Evolutionary conservation across 1,139 yeast genomes (phyloP).

Genomic region (Magnusiomyces tetraspermus): DNA sequence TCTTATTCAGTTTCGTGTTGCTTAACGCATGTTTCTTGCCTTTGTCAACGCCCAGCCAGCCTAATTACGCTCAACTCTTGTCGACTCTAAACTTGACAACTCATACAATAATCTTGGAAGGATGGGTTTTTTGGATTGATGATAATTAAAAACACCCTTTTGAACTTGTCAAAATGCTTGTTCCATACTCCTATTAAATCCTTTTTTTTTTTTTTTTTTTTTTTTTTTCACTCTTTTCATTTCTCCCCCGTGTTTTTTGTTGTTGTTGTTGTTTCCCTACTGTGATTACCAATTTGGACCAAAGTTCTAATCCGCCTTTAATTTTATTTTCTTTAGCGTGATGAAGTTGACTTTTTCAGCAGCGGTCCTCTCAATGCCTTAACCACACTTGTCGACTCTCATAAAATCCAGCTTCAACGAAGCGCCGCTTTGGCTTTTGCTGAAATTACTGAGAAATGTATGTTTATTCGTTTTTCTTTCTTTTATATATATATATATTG

Average conservation of each 20-base stretch:
- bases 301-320: too few relatives aligned
- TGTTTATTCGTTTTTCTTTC: neutral
- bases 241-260: neutral
- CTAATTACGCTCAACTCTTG: too few relatives aligned
- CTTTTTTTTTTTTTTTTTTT: neutral
- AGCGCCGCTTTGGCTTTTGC: slow-evolving; percentile 98
- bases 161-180: too few relatives aligned
- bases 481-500: neutral
- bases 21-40: too few relatives aligned
- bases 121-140: too few relatives aligned
- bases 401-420: slow-evolving; percentile 87
- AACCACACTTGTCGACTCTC: slow-evolving; percentile 87
- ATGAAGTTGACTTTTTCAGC: slow-evolving; percentile 78
- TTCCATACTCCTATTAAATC: too few relatives aligned
- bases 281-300: too few relatives aligned
- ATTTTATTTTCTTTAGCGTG: slow-evolving; percentile 34
- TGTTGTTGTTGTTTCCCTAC: neutral
- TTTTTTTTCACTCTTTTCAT: neutral
- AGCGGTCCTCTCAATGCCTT: slow-evolving; percentile 74
- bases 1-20: too few relatives aligned
- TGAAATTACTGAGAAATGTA: slow-evolving; percentile 82
- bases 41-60: too few relatives aligned
- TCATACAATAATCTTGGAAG: too few relatives aligned
- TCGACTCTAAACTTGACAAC: too few relatives aligned
- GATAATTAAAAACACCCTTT: too few relatives aligned